Base-by-base conservation (phyloP, 352 stramenopile genomes). In the Phytophthora pinifolia region DNA sequence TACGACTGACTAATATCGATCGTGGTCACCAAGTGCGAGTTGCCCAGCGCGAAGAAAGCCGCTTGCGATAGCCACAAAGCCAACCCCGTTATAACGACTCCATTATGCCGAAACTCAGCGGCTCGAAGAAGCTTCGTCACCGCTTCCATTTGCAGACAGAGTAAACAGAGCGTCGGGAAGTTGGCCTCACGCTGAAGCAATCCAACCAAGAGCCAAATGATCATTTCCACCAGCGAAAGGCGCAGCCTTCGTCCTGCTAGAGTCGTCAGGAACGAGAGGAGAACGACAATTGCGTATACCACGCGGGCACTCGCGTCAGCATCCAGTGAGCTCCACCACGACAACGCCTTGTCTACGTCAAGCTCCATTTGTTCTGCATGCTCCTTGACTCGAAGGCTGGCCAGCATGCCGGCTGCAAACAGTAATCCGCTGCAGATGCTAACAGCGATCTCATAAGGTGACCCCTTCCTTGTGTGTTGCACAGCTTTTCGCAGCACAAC, bases 1-100 rank as follows among this genome's bases (percentile, higher is more conserved):
- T 95, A 96, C 6, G 86, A 89, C 54, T 92, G 83, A 34, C 84
- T 94, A 29, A 96, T 92, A 59, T 96, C 87, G 48, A 96, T 83
- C 2, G 87, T 96, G 13, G 83, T 93, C 41, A 96, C 84, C 48
- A 96, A 67, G 46, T 96, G 87, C 31, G 87, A 96, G 49, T 96
- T 96, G 15, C 86, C 87, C 0, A 96, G 66, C 6, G 87, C 78
- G 34, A 93, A 96, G 43, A 96, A 96, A 12, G 79, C 55, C n/a
- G 59, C 55, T 50, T 90, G 81, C 1, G 78, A 70, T n/a, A 94
- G 15, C 74, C 75, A 81, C 25, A 74, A 14, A 14, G 57, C 49
- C 4, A 86, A 20, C 14, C 65, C 55, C 1, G 62, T 66, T 2
- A 80, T 8, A 15, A 67, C 8, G 9, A 59, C 44, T 6, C 50